Evolutionary conservation across 805 yeast species (phyloP), one percentile per base, ranked within the genome.

Genomic region (Brettanomyces naardenensis): DNA sequence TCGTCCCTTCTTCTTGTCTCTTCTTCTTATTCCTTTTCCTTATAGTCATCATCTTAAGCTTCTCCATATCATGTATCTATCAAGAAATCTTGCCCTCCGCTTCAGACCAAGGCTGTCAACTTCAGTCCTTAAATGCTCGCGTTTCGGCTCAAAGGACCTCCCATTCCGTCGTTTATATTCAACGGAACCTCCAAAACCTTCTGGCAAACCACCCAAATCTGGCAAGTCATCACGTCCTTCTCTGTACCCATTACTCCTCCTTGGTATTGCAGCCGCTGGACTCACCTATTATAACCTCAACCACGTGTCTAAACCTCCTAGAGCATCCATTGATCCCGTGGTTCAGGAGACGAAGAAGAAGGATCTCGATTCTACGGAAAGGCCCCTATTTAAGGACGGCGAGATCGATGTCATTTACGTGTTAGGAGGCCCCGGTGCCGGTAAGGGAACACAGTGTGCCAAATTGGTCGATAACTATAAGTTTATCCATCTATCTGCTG

Each of bases 391-490:
- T 55, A 62, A 71, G 7, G 69, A 71, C 2, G 75, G 77, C 28
- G 79, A 85, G 39, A 78, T 84, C 21, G 76, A 84, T 20, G 95
- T 90, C 4, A 71, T 89, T 20, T 90, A 86, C 59, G 96, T 90
- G 15, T 73, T 90, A 23, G 98, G 98, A 31, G 97, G 97, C 3
- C 97, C 97, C 4, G 97, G 97, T 17, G 85, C 95, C 21, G 97
- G 98, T 31, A 92, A 92, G 58, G 97, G 98, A 40, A 90, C 98
- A 1, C 98, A 90, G 62, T 86, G 97, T 66, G 81, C 80, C 23
- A 84, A 77, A 54, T 69, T 90, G 40, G 97, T 90, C 31, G 62
- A 71, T 17, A 85, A 88, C 50, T 82, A 75, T 56, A 78, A 80
- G 14, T 92, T 89, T 59, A 80, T 82, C 23, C 98, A 90, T 57